phyloP scores from a whole-genome alignment of 371 early-diverging fungal genomes.

The Umbelopsis sp. region DNA sequence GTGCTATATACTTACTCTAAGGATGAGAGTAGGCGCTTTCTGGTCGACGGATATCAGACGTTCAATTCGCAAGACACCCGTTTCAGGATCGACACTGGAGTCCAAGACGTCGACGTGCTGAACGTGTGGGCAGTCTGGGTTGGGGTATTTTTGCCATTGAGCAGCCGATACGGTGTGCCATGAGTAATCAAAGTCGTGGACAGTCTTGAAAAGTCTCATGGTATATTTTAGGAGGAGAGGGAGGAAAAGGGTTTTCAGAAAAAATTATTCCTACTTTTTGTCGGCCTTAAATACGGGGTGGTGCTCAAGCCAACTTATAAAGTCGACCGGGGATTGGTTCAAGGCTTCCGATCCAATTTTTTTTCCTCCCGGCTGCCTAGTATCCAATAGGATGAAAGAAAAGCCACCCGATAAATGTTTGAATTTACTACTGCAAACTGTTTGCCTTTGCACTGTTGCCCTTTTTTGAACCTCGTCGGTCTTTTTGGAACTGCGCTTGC shows the following conservation, averaged over 20 bases:
- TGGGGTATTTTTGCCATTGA: slow-evolving; percentile 95
- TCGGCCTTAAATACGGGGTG: not conserved
- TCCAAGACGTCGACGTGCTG: slow-evolving; percentile 84
- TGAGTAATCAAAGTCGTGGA: slow-evolving; percentile 67
- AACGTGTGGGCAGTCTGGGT: slow-evolving; percentile 86
- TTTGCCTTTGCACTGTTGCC: not conserved
- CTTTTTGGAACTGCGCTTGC: not conserved
- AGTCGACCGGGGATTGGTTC: slow-evolving; percentile 11
- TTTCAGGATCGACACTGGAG: slow-evolving; percentile 76
- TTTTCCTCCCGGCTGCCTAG: not conserved
- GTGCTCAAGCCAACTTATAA: slow-evolving; percentile 10
- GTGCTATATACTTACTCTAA: slow-evolving; percentile 34
- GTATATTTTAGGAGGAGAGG: not conserved
- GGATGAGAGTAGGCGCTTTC: slow-evolving; percentile 72
- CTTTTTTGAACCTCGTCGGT: not conserved
- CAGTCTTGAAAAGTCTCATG: slow-evolving; percentile 78
- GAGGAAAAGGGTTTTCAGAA: not conserved
- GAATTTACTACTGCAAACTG: not conserved
- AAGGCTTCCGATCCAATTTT: not conserved
- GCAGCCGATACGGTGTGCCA: slow-evolving; percentile 88
- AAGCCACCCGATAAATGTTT: not conserved
- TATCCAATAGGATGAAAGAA: not conserved
- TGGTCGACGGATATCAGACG: slow-evolving; percentile 86
- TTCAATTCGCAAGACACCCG: slow-evolving; percentile 83
- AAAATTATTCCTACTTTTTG: not conserved